These are phyloP conservation scores for Sisymbrium irio DNA, from an alignment of 345 rosid species.

Conservation along the genomic window DNA sequence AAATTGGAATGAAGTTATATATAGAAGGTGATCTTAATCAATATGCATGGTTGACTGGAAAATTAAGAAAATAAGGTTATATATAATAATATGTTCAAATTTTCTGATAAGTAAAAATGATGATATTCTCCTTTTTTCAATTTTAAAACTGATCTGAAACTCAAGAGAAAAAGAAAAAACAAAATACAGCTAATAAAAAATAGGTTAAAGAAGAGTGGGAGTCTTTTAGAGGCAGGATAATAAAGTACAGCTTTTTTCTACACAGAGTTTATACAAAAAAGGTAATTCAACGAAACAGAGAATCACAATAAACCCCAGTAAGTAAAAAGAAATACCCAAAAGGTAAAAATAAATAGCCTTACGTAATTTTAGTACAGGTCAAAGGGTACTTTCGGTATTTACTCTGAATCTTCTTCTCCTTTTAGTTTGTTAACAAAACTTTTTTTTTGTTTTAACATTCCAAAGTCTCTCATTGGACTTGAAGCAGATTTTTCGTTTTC, in stretches of 20 bases:
- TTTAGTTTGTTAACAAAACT: too few species aligned
- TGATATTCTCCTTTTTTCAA: neutral
- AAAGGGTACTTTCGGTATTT: conserved; percentile 22
- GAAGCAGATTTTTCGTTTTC: neutral
- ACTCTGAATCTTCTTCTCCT: neutral
- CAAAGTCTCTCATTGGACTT: conserved; percentile 22
- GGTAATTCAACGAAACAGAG: neutral
- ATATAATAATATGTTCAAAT: too few species aligned
- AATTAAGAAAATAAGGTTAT: too few species aligned
- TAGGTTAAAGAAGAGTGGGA: neutral
- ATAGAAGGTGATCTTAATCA: too few species aligned
- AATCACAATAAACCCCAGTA: neutral
- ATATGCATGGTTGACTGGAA: too few species aligned
- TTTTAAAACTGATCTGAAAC: neutral
- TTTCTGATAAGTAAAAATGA: too few species aligned
- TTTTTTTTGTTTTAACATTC: neutral
- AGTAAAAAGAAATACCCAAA: neutral
- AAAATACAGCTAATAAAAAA: conserved; percentile 3
- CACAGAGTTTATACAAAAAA: conserved; percentile 6
- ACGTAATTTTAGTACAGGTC: neutral
- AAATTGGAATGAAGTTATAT: too few species aligned
- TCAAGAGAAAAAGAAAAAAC: neutral
- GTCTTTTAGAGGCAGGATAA: neutral
- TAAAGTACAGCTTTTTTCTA: neutral
- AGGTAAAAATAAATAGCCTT: neutral